phyloP scores from a whole-genome alignment of 2,329 filamentous ascomycete species.

The Daldinia eschscholtzii region DNA sequence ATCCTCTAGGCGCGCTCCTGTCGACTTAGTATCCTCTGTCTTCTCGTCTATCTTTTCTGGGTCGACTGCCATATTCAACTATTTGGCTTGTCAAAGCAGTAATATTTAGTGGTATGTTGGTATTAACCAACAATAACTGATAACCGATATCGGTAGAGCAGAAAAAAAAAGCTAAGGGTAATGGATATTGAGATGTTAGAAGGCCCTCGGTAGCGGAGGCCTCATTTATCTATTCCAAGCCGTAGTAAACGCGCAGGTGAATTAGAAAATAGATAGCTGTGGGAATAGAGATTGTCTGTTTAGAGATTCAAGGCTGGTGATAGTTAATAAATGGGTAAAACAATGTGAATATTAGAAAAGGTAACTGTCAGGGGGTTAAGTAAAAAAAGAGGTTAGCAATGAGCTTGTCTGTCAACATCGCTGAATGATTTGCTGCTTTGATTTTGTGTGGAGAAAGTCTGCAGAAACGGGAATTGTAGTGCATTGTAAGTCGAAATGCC shows the following conservation, averaged over 20 bases:
- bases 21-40: constrained; percentile 14
- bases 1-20: constrained; percentile 18
- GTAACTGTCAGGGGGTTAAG: constrained; percentile 14
- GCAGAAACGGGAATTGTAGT: constrained; percentile 23
- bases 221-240: neutral
- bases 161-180: neutral
- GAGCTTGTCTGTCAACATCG: constrained; percentile 16
- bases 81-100: constrained; percentile 9
- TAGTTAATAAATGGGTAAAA: constrained; percentile 11
- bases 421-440: constrained; percentile 22
- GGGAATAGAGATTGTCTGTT: neutral
- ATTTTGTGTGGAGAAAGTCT: constrained; percentile 28
- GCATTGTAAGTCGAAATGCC: constrained; percentile 25
- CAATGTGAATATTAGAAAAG: neutral
- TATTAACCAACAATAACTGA: neutral
- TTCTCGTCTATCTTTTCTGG: constrained; percentile 37
- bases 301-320: neutral
- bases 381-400: constrained; percentile 12
- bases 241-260: no score
- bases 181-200: neutral
- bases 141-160: constrained; percentile 36
- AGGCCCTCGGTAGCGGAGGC: neutral
- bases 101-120: neutral
- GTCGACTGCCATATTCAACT: constrained; percentile 26
- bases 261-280: neutral